Base-by-base conservation (phyloP, 129 eudicot genomes). In the Rutidosis leptorrhynchoides region DNA sequence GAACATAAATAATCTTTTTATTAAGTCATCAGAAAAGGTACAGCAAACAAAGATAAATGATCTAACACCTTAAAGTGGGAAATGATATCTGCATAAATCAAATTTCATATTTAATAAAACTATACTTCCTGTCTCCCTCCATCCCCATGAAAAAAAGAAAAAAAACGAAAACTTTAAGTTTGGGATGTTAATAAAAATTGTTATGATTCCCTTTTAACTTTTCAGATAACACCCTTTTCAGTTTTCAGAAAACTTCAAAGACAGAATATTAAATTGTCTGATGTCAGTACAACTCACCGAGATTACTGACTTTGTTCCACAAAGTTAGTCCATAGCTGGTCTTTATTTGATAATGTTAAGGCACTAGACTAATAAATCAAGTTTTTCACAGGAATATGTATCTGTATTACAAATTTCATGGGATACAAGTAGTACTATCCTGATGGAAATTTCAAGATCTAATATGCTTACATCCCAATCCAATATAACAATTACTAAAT, bases 311-410 rank as follows among this genome's bases (percentile, higher is more conserved):
- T 2, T 9, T 19, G 15, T 53, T 69, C 56, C 45, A 58, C 52
- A 42, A 69, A 43, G 65, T 20, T 25, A 55, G 74, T 65, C 40
- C 55, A 23, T 35, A 23, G 37, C 5, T 7, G 15, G 17, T 54
- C 25, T 54, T 68, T 20, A 23, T 22, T 37, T 24, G 25, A 55
- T 37, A 23, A 24, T 12, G 24, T n/a, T 25, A 55, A 55, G 40
- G 56, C 74, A 57, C 27, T 55, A 5, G 64, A 55, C 73, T 40
- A 54, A 56, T 24, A 48, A 51, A 46, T 67, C 51, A 52, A 52
- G 32, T 22, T 29, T 67, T 32, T 53, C 62, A 67, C 35, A 8
- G 23, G 22, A 19, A 52, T 20, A 32, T 21, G 10, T 52, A 14
- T 33, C 11, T 26, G 16, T 55, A 24, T 42, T 52, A 42, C 42